These are phyloP conservation scores for Xylaria sp. DNA, from an alignment of 2,329 filamentous ascomycete genomes.

Conservation along the genomic window DNA sequence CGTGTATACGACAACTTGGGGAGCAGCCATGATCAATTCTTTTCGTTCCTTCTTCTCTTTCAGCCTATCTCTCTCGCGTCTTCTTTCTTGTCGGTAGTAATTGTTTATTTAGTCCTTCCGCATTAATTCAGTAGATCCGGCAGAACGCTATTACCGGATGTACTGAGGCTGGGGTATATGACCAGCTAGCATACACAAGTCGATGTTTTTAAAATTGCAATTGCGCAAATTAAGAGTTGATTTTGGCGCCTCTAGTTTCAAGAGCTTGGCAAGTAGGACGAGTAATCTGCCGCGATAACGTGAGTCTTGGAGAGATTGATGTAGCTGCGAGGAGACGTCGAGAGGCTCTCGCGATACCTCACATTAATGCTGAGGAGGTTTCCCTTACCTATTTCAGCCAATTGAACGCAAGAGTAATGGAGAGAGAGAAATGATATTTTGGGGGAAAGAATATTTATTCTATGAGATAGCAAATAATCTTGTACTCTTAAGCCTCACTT, in stretches of 20 bases:
- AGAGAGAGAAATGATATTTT: neutral
- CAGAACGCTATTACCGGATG: too few species aligned
- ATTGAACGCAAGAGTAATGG: neutral
- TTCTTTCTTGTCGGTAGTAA: neutral
- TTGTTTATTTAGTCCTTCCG: neutral
- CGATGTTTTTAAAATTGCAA: neutral
- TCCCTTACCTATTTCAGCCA: neutral
- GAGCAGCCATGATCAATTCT: constrained; percentile 16
- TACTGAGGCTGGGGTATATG: neutral
- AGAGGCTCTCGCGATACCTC: neutral
- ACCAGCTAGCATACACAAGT: neutral
- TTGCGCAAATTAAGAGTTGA: neutral
- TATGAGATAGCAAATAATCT: neutral
- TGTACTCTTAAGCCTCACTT: neutral
- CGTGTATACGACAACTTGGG: constrained; percentile 45
- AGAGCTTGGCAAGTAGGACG: neutral
- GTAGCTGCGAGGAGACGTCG: neutral
- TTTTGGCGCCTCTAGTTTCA: neutral
- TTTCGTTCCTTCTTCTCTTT: neutral
- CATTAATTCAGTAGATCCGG: neutral
- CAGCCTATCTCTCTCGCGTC: neutral
- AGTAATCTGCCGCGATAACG: neutral
- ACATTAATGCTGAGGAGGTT: neutral
- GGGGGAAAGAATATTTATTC: neutral
- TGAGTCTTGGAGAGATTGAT: neutral